Percentiles rank a stretch among this genome's conserved stretches.
These are phyloP conservation scores for Nepenthes mirabilis DNA, from an alignment of 148 eudicot species.

Conservation along the genomic window DNA sequence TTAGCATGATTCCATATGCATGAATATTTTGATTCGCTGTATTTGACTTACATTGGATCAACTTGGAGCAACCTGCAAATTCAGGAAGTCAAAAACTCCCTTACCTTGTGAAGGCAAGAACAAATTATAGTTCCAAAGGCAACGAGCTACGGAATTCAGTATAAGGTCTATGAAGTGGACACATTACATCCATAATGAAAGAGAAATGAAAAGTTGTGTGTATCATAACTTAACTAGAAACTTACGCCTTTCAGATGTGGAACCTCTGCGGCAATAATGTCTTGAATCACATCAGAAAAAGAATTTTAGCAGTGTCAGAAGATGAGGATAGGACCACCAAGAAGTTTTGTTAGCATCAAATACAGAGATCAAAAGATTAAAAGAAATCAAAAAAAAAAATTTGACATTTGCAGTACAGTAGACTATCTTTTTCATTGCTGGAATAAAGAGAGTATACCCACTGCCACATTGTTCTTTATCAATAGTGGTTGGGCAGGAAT, in stretches of 20 bases:
- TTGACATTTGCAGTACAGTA: neutral
- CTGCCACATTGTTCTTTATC: conserved; percentile 37
- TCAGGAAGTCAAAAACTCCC: conserved; percentile 5
- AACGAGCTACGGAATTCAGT: too few relatives aligned
- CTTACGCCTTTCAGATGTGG: conserved; percentile 63
- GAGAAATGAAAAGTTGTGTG: neutral
- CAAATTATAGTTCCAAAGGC: neutral
- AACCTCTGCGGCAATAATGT: conserved; percentile 77
- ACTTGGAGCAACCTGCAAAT: conserved; percentile 68
- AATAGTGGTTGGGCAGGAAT: conserved; percentile 63
- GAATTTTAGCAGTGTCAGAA: conserved; percentile 2
- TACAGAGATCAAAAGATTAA: too few relatives aligned
- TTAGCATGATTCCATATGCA: conserved; percentile 69
- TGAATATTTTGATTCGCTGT: conserved; percentile 64
- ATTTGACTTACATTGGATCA: conserved; percentile 52
- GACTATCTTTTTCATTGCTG: neutral
- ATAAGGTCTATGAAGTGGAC: too few relatives aligned
- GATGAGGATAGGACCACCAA: neutral
- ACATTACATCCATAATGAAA: neutral
- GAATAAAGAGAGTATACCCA: conserved; percentile 42
- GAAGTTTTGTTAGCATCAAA: neutral
- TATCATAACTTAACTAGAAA: conserved; percentile 7
- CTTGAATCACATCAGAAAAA: conserved; percentile 29
- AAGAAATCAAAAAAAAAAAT: neutral
- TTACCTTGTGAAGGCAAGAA: neutral